Percentiles rank a stretch among this genome's conserved stretches.
phyloP scores from a whole-genome alignment of 1,284 basidiomycete species.

The Pseudozyma pruni region DNA sequence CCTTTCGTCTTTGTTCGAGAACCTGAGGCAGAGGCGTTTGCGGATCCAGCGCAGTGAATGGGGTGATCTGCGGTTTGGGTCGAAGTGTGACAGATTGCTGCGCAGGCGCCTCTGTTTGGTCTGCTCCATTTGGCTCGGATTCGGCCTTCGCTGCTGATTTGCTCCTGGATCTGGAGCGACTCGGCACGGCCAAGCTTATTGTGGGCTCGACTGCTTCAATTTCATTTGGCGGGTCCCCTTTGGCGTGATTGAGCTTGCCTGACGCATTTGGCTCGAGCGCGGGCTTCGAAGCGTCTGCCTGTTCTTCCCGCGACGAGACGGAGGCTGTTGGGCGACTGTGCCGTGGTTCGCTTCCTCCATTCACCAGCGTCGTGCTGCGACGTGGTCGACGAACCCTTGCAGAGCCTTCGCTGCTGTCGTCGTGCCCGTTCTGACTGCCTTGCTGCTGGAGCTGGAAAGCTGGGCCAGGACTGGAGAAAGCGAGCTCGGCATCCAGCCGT shows the following conservation, averaged over 20 bases:
- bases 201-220: constrained; percentile 5
- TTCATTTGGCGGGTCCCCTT: constrained; percentile 23
- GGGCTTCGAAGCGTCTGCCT: not conserved
- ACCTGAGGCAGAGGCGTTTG: constrained; percentile 26
- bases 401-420: constrained; percentile 12
- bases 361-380: constrained; percentile 18
- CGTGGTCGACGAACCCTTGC: constrained; percentile 24
- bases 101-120: not conserved
- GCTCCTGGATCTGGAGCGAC: constrained; percentile 34
- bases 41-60: constrained; percentile 18
- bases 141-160: constrained; percentile 23
- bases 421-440: constrained; percentile 6
- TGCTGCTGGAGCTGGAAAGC: constrained; percentile 47
- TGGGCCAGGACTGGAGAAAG: constrained; percentile 63
- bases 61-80: constrained; percentile 30
- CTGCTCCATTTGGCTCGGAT: constrained; percentile 4
- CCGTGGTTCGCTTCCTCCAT: constrained; percentile 13
- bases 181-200: constrained; percentile 8
- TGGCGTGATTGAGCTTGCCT: constrained; percentile 5
- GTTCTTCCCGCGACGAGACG: constrained; percentile 8
- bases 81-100: not conserved
- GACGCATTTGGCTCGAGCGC: not conserved
- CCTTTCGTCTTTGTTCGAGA: constrained; percentile 27
- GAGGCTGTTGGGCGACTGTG: constrained; percentile 8
- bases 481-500: constrained; percentile 56